Conservation (phyloP, 192 early-diverging fungal species). For the Coemansia sp. region DNA sequence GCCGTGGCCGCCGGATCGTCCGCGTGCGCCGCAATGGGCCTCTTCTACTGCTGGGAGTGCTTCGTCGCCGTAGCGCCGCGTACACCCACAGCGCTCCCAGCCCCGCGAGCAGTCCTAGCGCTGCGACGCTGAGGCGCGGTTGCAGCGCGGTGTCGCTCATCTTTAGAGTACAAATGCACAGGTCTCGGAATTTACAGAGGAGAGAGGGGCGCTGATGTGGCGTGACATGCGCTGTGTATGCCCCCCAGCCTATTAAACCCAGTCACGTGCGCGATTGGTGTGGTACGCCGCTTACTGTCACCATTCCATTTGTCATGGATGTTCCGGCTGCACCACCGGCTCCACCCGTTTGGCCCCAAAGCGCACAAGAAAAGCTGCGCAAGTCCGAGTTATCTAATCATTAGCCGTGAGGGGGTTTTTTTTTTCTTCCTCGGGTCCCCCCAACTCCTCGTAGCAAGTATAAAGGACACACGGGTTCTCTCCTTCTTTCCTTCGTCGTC, state of each 20-base stretch:
- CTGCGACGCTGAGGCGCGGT: constrained; percentile 38
- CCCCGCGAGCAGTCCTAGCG: constrained; percentile 39
- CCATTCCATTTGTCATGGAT: not conserved
- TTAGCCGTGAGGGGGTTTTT: no score
- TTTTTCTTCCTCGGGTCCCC: not conserved
- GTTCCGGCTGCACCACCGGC: not conserved
- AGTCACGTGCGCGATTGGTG: not conserved
- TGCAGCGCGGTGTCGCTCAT: constrained; percentile 6
- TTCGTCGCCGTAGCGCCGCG: constrained; percentile 12
- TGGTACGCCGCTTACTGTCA: not conserved
- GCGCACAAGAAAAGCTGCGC: not conserved
- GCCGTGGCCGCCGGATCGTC: constrained; percentile 44
- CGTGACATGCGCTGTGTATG: not conserved
- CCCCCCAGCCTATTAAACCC: not conserved
- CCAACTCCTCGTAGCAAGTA: no score
- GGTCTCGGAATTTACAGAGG: not conserved
- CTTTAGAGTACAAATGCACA: not conserved
- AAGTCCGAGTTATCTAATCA: not conserved
- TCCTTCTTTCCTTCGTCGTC: not conserved
- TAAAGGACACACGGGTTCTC: not conserved
- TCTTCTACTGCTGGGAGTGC: not conserved
- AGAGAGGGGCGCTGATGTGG: no score
- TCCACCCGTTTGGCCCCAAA: no score
- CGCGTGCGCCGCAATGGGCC: constrained; percentile 27
- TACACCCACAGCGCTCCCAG: constrained; percentile 45